Conservation (phyloP, 2,329 filamentous ascomycete genomes). For the Pezicula radicicola region DNA sequence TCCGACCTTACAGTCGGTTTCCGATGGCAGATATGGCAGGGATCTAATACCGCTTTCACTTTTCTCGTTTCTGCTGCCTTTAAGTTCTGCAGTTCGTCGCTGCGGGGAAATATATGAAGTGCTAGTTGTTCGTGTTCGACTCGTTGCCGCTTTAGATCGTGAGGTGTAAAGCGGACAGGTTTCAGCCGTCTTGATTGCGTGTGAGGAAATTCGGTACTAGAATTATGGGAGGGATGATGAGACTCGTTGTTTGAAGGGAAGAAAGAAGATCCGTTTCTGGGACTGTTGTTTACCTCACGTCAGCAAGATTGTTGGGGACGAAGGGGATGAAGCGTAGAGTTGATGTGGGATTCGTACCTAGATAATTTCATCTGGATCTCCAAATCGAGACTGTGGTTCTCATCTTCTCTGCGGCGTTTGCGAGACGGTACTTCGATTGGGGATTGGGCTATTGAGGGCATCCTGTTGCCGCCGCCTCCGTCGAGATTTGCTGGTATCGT, state of each 20-base stretch:
- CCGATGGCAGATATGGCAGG: conserved; percentile 67
- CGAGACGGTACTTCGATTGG: conserved; percentile 6
- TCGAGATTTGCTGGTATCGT: background rate
- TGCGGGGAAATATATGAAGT: background rate
- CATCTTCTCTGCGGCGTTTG: conserved; percentile 21
- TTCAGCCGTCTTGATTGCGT: background rate
- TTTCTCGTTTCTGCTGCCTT: background rate
- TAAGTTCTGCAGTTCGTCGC: background rate
- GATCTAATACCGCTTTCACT: conserved; percentile 32
- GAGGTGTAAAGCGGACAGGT: background rate
- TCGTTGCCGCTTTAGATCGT: background rate
- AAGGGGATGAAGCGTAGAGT: background rate
- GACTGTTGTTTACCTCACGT: background rate
- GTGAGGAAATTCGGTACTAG: background rate
- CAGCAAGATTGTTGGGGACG: background rate
- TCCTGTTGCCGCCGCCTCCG: conserved; percentile 1
- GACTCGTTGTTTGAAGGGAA: too few species aligned
- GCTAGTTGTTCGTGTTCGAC: background rate
- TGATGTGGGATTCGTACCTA: conserved; percentile 7
- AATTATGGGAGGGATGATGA: too few species aligned
- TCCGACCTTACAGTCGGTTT: conserved; percentile 63
- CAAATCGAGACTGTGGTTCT: background rate
- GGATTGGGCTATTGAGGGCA: conserved; percentile 23
- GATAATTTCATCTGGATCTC: conserved; percentile 9
- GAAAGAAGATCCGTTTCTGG: too few species aligned